Base-by-base conservation (phyloP, 2,329 filamentous ascomycete species). In the Amauroascus verrucosus region DNA sequence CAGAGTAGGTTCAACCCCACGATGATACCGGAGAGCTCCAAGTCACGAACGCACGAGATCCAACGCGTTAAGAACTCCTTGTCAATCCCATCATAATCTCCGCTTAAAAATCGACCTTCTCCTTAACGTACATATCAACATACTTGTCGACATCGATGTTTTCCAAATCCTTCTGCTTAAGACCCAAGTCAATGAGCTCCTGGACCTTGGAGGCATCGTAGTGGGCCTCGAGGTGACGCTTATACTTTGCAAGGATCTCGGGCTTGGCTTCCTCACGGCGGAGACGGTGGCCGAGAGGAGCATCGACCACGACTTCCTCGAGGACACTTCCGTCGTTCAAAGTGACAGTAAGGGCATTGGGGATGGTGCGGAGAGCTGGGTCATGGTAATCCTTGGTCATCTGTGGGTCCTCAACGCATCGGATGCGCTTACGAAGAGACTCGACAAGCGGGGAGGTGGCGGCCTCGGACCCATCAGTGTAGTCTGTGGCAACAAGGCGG, bases 371-470 rank as follows among this genome's bases (percentile, higher is more conserved):
- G 76, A 94, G 87, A 62, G 79, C 76, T 28, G 93, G 88, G 76
- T 97, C 80, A 70, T 98, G 93, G 82, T 98, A 98, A 73, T 97
- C 91, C 68, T 78, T 74, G 61, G 93, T 97, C 79, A 90, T 97
- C 72, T 91, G 81, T 54, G 88, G 86, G 74, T 98, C 93, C 75
- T 98, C 93, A 51, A 96, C 88, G 72, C 93, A 98, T 72, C 82
- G 83, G 76, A 98, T 97, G 77, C 87, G 88, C 77, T 94, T 79
- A 68, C 93, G 85, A 58, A 98, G 85, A 54, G 85, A 86, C 74
- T 97, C 93, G 57, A 98, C 85, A 43, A 96, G 82, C 54, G 83
- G 81, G 18, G 88, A 95, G 54, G 86, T 91, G 58, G 93, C 93
- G 48, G 93, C 91, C 76, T 97, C 91, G 63, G 84, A 81, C 63